These are phyloP conservation scores for Epichloe glyceriae DNA, from an alignment of 2,329 filamentous ascomycete species.

Conservation along the genomic window DNA sequence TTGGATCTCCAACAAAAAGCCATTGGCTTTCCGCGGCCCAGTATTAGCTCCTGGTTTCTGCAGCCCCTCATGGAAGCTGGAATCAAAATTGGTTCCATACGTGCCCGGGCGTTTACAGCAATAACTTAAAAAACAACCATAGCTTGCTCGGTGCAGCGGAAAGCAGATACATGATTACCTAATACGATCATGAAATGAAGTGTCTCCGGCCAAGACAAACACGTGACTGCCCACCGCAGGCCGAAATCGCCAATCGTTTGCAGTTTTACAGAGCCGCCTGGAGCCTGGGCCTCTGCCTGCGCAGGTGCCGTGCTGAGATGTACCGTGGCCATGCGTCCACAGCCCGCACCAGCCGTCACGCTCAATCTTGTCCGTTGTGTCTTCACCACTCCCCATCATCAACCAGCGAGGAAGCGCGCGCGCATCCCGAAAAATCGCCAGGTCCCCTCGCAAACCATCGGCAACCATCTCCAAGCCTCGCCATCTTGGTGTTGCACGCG, in stretches of 20 bases:
- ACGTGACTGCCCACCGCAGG: background rate
- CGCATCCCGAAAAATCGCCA: slow-evolving; percentile 50
- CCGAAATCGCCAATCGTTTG: slow-evolving; percentile 9
- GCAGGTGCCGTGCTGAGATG: slow-evolving; percentile 30
- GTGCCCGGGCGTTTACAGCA: background rate
- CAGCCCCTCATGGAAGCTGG: background rate
- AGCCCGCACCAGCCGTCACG: slow-evolving; percentile 34
- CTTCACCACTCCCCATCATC: slow-evolving; percentile 41
- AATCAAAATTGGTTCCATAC: background rate
- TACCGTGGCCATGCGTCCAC: slow-evolving; percentile 25
- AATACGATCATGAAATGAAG: background rate
- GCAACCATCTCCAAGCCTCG: slow-evolving; percentile 41
- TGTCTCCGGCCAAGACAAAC: background rate
- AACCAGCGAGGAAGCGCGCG: slow-evolving; percentile 33
- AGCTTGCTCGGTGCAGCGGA: background rate
- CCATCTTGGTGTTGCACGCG: slow-evolving; percentile 41
- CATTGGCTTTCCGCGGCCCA: background rate
- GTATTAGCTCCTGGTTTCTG: background rate
- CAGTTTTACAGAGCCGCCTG: slow-evolving; percentile 10
- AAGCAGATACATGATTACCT: background rate
- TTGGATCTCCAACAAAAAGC: background rate
- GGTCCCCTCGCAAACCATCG: slow-evolving; percentile 46
- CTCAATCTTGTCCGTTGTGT: slow-evolving; percentile 37
- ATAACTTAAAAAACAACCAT: background rate
- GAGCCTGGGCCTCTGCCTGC: slow-evolving; percentile 16